phyloP scores from a whole-genome alignment of 2,329 filamentous ascomycete genomes.

The Aureobasidium namibiae region DNA sequence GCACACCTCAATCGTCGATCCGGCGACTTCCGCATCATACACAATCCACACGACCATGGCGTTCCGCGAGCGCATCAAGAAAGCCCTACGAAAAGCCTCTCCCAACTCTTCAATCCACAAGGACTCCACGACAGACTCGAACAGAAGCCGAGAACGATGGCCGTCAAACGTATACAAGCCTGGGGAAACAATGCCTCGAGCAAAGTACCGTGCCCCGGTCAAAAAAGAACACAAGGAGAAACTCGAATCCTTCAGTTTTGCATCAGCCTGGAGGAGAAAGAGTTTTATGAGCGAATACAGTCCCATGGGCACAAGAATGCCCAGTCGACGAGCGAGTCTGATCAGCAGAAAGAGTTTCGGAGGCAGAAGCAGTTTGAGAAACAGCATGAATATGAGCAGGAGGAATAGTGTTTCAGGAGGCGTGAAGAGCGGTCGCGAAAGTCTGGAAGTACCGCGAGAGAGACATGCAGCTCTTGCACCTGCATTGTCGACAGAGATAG shows the following conservation, averaged over 20 bases:
- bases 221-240: slow-evolving; percentile 43
- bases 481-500: slow-evolving; percentile 28
- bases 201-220: slow-evolving; percentile 42
- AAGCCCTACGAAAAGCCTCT: slow-evolving; percentile 30
- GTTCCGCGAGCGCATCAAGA: slow-evolving; percentile 39
- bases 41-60: slow-evolving; percentile 29
- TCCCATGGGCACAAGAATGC: slow-evolving; percentile 41
- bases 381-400: slow-evolving; percentile 14
- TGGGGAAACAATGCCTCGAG: slow-evolving; percentile 43
- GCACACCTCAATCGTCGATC: neutral
- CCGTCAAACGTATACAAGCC: slow-evolving; percentile 42
- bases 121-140: slow-evolving; percentile 17
- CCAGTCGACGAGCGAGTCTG: slow-evolving; percentile 28
- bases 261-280: slow-evolving; percentile 38
- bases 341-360: slow-evolving; percentile 21
- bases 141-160: slow-evolving; percentile 23
- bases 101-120: slow-evolving; percentile 21
- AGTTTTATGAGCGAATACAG: slow-evolving; percentile 38
- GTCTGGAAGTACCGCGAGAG: slow-evolving; percentile 15
- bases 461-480: slow-evolving; percentile 20
- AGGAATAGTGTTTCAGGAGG: slow-evolving; percentile 17
- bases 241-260: slow-evolving; percentile 40
- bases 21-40: neutral
- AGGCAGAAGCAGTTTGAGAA: slow-evolving; percentile 16
- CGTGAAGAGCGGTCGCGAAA: slow-evolving; percentile 9